Percentiles rank a stretch among this genome's conserved stretches.
phyloP scores from a whole-genome alignment of 768 basidiomycete species.

The Agaricus subrufescens region DNA sequence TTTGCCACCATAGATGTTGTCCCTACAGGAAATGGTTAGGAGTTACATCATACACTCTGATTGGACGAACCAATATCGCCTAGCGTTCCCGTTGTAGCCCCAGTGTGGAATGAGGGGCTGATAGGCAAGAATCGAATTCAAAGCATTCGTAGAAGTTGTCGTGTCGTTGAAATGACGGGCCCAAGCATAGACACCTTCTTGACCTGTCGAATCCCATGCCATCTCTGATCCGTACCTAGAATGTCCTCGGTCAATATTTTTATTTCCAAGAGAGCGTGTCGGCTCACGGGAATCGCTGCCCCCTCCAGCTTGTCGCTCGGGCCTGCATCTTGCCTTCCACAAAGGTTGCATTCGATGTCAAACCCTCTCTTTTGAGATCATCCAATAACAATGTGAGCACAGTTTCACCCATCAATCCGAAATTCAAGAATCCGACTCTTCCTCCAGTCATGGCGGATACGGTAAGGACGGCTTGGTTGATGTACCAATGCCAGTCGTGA shows the following conservation, averaged over 20 bases:
- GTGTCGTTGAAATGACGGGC: constrained; percentile 49
- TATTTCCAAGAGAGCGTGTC: neutral
- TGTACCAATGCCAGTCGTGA: constrained; percentile 53
- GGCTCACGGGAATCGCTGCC: constrained; percentile 46
- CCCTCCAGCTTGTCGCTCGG: constrained; percentile 40
- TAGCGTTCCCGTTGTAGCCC: constrained; percentile 58
- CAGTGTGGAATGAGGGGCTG: constrained; percentile 55
- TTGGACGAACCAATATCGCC: constrained; percentile 44
- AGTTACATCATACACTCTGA: neutral
- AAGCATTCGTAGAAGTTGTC: constrained; percentile 42
- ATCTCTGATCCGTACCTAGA: constrained; percentile 53
- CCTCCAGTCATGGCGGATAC: constrained; percentile 41
- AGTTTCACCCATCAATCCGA: constrained; percentile 56
- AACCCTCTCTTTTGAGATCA: constrained; percentile 48
- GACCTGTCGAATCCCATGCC: constrained; percentile 55
- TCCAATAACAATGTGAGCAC: constrained; percentile 41
- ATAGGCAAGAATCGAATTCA: constrained; percentile 54
- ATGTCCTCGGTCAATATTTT: constrained; percentile 1
- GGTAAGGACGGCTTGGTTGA: constrained; percentile 50
- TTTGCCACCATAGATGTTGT: constrained; percentile 54
- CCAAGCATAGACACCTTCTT: constrained; percentile 55
- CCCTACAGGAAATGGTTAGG: constrained; percentile 28
- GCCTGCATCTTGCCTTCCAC: constrained; percentile 43
- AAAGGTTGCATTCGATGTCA: constrained; percentile 41
- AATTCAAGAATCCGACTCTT: constrained; percentile 37